Conservation (phyloP, 2,329 filamentous ascomycete species). For the Xylogone sp. region DNA sequence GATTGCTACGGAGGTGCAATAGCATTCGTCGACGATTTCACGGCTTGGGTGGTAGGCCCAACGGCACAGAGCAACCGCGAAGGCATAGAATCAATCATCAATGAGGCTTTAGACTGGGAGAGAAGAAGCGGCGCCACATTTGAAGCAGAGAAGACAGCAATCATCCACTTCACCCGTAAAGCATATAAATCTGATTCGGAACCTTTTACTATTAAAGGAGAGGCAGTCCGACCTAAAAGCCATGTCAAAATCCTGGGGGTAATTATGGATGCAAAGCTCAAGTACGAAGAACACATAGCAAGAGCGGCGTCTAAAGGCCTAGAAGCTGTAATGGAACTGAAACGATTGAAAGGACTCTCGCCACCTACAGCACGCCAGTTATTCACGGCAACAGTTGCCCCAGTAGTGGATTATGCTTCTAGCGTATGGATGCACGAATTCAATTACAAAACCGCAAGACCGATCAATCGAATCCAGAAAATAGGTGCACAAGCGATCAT, state of each 20-base stretch:
- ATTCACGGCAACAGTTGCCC: conserved; percentile 19
- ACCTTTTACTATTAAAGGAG: conserved; percentile 8
- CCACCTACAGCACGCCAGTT: conserved; percentile 19
- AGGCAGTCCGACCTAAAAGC: conserved; percentile 4
- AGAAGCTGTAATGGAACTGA: conserved; percentile 17
- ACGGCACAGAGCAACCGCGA: conserved; percentile 17
- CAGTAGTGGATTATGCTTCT: conserved; percentile 23
- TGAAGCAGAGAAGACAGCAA: conserved; percentile 20
- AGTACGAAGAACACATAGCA: conserved; percentile 23
- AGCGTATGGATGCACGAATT: conserved; percentile 20
- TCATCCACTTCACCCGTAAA: conserved; percentile 15
- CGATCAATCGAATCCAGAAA: conserved; percentile 11
- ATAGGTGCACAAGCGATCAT: conserved; percentile 17
- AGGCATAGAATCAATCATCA: conserved; percentile 23
- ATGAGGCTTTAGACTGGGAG: conserved; percentile 18
- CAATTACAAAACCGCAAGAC: conserved; percentile 12
- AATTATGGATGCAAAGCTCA: conserved; percentile 20
- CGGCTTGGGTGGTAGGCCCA: conserved; percentile 7
- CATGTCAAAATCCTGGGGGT: conserved; percentile 16
- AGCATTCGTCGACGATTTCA: conserved; percentile 27
- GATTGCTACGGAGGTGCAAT: conserved; percentile 23
- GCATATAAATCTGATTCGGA: not conserved
- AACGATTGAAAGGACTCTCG: conserved; percentile 9
- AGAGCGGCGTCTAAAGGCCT: conserved; percentile 18
- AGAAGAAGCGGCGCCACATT: conserved; percentile 23